A percentile compares a stretch with the other conserved stretches of the same genome.
Evolutionary conservation across 257 asterid species (phyloP).

Genomic region (Echium plantagineum): DNA sequence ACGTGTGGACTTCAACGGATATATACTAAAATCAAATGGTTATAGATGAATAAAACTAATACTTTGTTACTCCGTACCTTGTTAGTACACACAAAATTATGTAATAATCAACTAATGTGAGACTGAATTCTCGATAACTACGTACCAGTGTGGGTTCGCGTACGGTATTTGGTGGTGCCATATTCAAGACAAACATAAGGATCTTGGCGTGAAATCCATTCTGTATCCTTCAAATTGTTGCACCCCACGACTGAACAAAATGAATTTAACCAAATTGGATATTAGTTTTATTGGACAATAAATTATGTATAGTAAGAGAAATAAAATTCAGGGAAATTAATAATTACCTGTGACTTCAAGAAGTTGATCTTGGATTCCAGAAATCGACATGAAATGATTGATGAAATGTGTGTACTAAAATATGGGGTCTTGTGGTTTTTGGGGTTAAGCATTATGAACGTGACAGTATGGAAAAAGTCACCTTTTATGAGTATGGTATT

Average conservation of each 20-base stretch:
- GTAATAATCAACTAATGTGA: no score
- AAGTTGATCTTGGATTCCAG: conserved; percentile 82
- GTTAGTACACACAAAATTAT: no score
- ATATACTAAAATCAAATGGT: no score
- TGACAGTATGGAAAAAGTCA: neutral
- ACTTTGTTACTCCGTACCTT: no score
- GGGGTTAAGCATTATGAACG: neutral
- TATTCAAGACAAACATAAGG: conserved; percentile 86
- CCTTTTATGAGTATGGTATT: neutral
- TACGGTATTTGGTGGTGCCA: conserved; percentile 56
- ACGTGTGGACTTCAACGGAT: no score
- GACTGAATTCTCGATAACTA: no score
- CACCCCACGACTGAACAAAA: conserved; percentile 59
- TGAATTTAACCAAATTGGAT: neutral
- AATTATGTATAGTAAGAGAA: neutral
- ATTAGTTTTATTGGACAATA: neutral
- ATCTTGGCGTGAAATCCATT: conserved; percentile 96
- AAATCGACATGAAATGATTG: conserved; percentile 47
- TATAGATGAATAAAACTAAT: no score
- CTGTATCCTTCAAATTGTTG: conserved; percentile 63
- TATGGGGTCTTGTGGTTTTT: neutral
- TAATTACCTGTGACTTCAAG: conserved; percentile 77
- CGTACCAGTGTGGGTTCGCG: conserved; percentile 89
- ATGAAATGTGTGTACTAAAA: neutral
- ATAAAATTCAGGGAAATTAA: neutral